phyloP scores from a whole-genome alignment of 192 early-diverging fungal species.

The Lobosporangium transversale region DNA sequence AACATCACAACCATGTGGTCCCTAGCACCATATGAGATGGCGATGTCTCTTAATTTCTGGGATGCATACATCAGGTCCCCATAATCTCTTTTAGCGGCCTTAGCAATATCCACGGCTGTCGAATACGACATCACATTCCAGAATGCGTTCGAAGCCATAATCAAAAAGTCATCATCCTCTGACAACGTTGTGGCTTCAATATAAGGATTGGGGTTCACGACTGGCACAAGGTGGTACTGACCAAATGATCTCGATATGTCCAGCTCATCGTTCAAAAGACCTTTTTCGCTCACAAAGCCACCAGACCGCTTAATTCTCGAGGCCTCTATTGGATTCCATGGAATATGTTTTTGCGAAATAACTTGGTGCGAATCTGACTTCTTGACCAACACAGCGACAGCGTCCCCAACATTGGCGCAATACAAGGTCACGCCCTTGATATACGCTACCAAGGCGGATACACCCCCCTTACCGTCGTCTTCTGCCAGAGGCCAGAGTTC shows the following conservation, averaged over 20 bases:
- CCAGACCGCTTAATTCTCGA: conserved; percentile 82
- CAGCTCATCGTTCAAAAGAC: conserved; percentile 78
- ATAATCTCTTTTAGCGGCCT: conserved; percentile 66
- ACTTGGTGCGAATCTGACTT: conserved; percentile 73
- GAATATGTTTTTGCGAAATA: conserved; percentile 77
- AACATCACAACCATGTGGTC: conserved; percentile 90
- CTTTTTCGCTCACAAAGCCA: conserved; percentile 80
- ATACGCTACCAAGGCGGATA: conserved; percentile 83
- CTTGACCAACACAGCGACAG: conserved; percentile 79
- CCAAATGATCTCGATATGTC: conserved; percentile 86
- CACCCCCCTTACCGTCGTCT: conserved; percentile 69
- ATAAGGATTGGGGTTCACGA: conserved; percentile 86
- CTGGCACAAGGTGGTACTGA: conserved; percentile 83
- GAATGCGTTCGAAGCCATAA: conserved; percentile 77
- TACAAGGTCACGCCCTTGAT: conserved; percentile 81
- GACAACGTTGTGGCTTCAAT: conserved; percentile 77
- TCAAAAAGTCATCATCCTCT: conserved; percentile 83
- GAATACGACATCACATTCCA: conserved; percentile 85
- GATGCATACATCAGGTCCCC: conserved; percentile 79
- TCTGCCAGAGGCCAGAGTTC: conserved; percentile 61
- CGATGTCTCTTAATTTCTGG: conserved; percentile 87
- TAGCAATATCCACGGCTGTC: conserved; percentile 86
- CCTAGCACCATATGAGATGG: conserved; percentile 81
- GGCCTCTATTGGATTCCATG: conserved; percentile 73
- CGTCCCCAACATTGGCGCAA: conserved; percentile 89